These are phyloP conservation scores for Suillus subalutaceus DNA, from an alignment of 768 basidiomycete species.

Conservation along the genomic window DNA sequence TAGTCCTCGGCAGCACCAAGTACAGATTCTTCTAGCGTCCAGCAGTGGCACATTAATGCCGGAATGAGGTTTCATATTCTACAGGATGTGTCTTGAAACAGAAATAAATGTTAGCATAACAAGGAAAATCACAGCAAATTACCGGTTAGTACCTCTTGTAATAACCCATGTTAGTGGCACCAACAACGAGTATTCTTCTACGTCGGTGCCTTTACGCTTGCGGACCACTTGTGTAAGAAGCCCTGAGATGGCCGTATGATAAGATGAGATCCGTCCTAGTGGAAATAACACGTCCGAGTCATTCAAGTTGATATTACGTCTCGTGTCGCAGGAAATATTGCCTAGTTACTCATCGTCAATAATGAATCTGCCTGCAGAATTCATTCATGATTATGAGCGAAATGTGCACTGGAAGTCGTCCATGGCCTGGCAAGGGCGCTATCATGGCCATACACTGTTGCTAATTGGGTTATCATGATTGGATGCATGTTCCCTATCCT, in stretches of 20 bases:
- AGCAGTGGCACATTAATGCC: not conserved
- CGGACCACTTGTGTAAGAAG: not conserved
- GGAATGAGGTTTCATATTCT: not conserved
- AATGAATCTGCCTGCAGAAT: not conserved
- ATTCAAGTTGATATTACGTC: not conserved
- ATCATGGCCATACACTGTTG: not conserved
- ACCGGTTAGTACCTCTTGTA: not conserved
- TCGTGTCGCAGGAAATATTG: not conserved
- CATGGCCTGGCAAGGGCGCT: not conserved
- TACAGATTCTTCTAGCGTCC: not conserved
- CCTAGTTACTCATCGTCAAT: not conserved
- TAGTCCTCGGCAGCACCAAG: not conserved
- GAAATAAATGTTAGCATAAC: not conserved
- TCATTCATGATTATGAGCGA: not conserved
- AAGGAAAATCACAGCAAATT: not conserved
- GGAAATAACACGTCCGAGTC: not conserved
- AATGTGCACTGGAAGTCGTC: not conserved
- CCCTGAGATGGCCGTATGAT: not conserved
- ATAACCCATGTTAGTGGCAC: not conserved
- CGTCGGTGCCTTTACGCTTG: not conserved
- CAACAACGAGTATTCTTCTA: not conserved
- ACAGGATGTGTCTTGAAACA: not conserved
- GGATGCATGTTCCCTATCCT: not conserved
- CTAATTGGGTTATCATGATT: not conserved
- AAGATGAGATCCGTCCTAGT: not conserved